Evolutionary conservation across 73 alveolate species (phyloP), one percentile per base, ranked within the genome.

Genomic region (Tetrahymena elliotti): DNA sequence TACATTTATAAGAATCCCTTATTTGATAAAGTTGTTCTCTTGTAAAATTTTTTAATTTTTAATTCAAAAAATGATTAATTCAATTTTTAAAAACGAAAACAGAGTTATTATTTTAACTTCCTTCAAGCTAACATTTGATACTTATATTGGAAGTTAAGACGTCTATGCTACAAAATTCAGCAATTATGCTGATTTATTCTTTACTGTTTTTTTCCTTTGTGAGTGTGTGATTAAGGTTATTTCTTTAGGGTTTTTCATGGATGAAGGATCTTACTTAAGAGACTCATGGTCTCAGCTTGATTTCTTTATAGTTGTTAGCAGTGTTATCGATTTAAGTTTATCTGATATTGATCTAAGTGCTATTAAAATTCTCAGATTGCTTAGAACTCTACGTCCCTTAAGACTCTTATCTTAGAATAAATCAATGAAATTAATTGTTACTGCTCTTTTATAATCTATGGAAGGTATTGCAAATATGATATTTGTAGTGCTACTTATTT

Each of bases 281-380:
- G 99, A 99, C 94, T 96, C 97, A 93, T 99, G 99, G 99, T 97
- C 98, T 96, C 84, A 96, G 93, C 94, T 99, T 38, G 99, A 99
- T 97, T 98, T 98, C 97, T 97, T 98, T 92, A 98, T 99, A 54
- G 99, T 98, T 7, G 82, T 97, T n/a, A 95, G 98, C 53, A 97
- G 99, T 20, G 52, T 99, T 16, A 96, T 99, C 36, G 99, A 99
- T 96, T 84, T 98, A 18, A 84, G 95, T 22, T 94, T 98, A 84
- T 88, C 97, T 35, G 94, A 95, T 12, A 96, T 97, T 16, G 98
- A 98, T 93, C 93, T 97, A 24, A 93, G 97, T 97, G 37, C 95
- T 96, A 84, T 98, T 68, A 98, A 98, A 95, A 98, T 98, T 33
- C 95, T 98, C 33, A 97, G 99, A 96, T 94, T 98, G 93, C 95